phyloP scores from a whole-genome alignment of 176 grass and related monocot species.

The Bonia amplexicaulis region DNA sequence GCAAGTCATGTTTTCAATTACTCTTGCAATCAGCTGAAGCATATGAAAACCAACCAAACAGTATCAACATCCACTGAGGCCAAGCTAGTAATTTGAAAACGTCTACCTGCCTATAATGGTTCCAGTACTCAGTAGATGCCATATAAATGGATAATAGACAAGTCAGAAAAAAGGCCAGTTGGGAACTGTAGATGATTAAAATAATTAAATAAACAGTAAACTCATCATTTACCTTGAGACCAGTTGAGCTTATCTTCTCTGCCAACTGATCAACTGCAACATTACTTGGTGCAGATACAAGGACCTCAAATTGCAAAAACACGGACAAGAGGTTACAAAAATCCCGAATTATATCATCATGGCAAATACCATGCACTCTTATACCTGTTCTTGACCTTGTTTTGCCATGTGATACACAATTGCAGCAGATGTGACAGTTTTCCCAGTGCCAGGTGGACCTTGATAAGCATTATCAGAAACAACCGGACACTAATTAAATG shows the following conservation, averaged over 20 bases:
- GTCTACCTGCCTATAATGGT: not conserved
- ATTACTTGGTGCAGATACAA: constrained; percentile 98
- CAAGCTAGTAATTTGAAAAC: not conserved
- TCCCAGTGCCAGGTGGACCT: constrained; percentile 95
- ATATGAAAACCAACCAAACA: not conserved
- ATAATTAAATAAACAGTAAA: not conserved
- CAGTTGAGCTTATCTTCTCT: constrained; percentile 97
- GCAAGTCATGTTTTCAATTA: not conserved
- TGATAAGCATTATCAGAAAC: too few relatives aligned
- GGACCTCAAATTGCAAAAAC: constrained; percentile 56
- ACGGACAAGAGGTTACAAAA: constrained; percentile 3
- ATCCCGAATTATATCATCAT: constrained; percentile 1
- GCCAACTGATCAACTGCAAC: constrained; percentile 97
- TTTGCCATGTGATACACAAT: constrained; percentile 99
- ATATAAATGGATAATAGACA: not conserved
- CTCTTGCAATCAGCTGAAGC: not conserved
- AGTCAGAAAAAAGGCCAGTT: not conserved
- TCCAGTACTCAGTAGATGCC: not conserved
- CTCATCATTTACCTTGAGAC: constrained; percentile 69
- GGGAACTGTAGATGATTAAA: not conserved
- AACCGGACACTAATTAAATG: too few relatives aligned
- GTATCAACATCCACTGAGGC: not conserved
- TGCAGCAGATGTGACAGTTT: constrained; percentile 98
- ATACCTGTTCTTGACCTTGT: constrained; percentile 99
- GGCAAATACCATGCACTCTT: not conserved